Evolutionary conservation across 176 grass and related monocot species (phyloP).

Genomic region (Paspalum vaginatum): DNA sequence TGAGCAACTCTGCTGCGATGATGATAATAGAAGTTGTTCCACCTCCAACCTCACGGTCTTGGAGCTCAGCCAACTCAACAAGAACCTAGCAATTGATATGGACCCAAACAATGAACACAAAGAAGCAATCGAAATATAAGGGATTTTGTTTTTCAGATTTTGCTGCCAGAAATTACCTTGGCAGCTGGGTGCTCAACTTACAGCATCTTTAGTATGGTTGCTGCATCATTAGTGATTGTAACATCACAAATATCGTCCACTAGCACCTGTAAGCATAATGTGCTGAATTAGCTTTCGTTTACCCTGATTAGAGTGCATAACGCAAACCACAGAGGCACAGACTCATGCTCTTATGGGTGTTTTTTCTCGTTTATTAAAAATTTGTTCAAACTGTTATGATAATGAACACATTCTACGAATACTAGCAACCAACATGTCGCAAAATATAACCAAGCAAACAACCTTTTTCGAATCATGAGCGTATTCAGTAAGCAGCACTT

Average conservation of each 20-base stretch:
- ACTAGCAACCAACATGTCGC: not conserved
- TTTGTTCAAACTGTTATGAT: not conserved
- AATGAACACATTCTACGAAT: not conserved
- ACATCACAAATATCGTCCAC: conserved; percentile 95
- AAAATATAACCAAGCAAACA: not conserved
- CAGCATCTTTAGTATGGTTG: conserved; percentile 91
- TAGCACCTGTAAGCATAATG: conserved; percentile 57
- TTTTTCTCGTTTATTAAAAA: not conserved
- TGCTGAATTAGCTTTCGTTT: conserved; percentile 20
- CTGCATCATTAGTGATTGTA: conserved; percentile 91
- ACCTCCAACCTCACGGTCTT: conserved; percentile 89
- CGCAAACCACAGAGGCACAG: not conserved
- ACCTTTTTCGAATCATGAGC: not conserved
- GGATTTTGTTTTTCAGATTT: not conserved
- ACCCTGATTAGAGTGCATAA: not conserved
- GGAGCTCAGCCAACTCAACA: conserved; percentile 95
- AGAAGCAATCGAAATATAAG: not conserved
- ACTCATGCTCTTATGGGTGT: not conserved
- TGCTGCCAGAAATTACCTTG: conserved; percentile 51
- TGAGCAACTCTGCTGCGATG: conserved; percentile 85
- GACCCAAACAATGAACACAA: conserved; percentile 6
- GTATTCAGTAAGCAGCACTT: not conserved
- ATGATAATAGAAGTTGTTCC: conserved; percentile 85
- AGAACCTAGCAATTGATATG: conserved; percentile 63
- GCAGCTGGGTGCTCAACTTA: conserved; percentile 92